Conservation (phyloP, 2,329 filamentous ascomycete genomes). For the Penicillium vulpinum region DNA sequence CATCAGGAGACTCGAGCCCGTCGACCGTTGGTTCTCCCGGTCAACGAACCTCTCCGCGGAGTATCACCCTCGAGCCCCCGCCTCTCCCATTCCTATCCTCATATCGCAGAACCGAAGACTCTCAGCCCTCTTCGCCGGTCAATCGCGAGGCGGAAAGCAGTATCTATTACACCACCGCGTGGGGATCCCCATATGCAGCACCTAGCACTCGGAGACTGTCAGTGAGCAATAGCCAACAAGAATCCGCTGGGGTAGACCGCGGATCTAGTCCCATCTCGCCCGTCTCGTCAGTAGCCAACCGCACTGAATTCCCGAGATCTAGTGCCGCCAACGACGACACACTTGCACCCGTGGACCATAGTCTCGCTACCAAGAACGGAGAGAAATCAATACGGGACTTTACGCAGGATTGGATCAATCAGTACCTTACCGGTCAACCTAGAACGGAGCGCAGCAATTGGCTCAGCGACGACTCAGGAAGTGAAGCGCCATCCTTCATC, state of each 20-base stretch:
- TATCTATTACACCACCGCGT: conserved; percentile 72
- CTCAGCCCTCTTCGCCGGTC: conserved; percentile 42
- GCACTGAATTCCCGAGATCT: conserved; percentile 30
- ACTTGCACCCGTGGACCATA: conserved; percentile 27
- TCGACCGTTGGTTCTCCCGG: conserved; percentile 38
- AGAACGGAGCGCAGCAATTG: conserved; percentile 74
- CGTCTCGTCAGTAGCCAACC: conserved; percentile 30
- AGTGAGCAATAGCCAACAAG: conserved; percentile 46
- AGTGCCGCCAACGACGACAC: conserved; percentile 30
- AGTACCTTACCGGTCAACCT: conserved; percentile 71
- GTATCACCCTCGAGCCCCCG: conserved; percentile 31
- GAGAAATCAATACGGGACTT: conserved; percentile 55
- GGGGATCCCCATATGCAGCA: conserved; percentile 86
- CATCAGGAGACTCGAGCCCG: conserved; percentile 40
- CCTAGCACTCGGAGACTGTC: conserved; percentile 50
- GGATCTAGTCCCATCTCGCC: conserved; percentile 39
- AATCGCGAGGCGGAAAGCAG: conserved; percentile 50
- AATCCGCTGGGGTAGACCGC: conserved; percentile 48
- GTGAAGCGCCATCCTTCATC: conserved; percentile 67
- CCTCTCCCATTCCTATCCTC: conserved; percentile 35
- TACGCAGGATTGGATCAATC: conserved; percentile 83
- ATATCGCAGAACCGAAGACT: conserved; percentile 36
- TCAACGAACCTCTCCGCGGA: conserved; percentile 29
- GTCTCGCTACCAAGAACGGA: conserved; percentile 26
- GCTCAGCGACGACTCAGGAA: conserved; percentile 76